Base-by-base conservation (phyloP, 129 eudicot genomes). In the Flaveria sonorensis region DNA sequence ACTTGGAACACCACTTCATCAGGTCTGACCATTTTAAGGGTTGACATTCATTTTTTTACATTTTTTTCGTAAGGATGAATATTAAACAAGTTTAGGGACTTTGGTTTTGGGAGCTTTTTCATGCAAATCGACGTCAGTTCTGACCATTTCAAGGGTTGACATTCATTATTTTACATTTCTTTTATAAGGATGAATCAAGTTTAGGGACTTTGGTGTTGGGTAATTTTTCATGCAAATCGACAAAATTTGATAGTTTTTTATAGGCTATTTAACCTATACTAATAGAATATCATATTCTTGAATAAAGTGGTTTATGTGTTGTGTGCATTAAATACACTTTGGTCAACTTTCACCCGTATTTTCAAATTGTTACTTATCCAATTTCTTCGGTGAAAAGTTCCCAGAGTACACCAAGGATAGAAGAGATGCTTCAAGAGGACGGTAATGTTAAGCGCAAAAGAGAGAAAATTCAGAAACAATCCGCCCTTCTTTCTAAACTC, bases 381-480 rank as follows among this genome's bases (percentile, higher is more conserved):
- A 10, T 52, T 26, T 63, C 1, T 56, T 55, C 10, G 76, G 60
- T 70, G 72, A 42, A 15, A 72, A 95, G 99, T 83, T 80, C 92
- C 60, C 99, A 95, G 83, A 95, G 94, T 71, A 86, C 85, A 6
- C 90, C 84, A n/a, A 86, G 82, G 85, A 89, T 95, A 40, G 99
- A 95, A 77, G 97, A 95, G 82, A 89, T 95, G 73, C 94, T 95
- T 51, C 89, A 83, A 86, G 99, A 95, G 87, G 99, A 95, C 79
- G 91, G 92, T 30, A 95, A 95, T 67, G 92, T 89, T 19, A 95
- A 87, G 78, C 86, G 88, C 24, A 87, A 81, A 80, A 81, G 99
- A 69, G 99, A 91, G 24, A 94, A 85, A 21, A 32, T 73, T 71
- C 96, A 92, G 79, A 95, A 92, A 75, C 99, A 95, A 81, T 95